Base-by-base conservation (phyloP, 176 grass and related monocot genomes). In the Phragmites australis region DNA sequence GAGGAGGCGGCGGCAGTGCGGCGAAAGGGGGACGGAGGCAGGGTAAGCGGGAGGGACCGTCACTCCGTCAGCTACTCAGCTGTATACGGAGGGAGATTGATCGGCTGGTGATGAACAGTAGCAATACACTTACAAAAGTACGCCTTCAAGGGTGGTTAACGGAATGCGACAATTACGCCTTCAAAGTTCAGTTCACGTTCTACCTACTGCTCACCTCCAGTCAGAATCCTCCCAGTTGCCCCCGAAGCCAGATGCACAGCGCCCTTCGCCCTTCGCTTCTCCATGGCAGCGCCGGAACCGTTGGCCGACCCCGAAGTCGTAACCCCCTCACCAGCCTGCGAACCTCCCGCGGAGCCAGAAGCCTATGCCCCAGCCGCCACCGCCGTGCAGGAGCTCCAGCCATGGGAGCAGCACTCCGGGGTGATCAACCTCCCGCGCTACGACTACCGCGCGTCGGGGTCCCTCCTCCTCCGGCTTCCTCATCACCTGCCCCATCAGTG, bases 401-500 rank as follows among this genome's bases (percentile, higher is more conserved):
- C 92, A 5, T 94, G 95, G 95, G 92, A 94, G 81, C 90, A 98
- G 81, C 95, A 98, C 64, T 76, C 95, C 11, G 74, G 81, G 62
- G 95, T 94, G 39, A 98, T 98, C 62, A 94, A 60, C 58, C 92
- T 98, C 83, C 95, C 95, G 25, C 92, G 92, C 49, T 98, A 90
- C 79, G 95, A 98, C 85, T 98, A 98, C 88, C 76, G 79, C 48
- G 92, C 92, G 0, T 82, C 88, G 10, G 81, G 92, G 59, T 93
- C 92, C 17, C 89, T 98, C 71, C 83, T 94, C 16, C 83, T 89
- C 5, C 77, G 74, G 95, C 3, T 98, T 98, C 78, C 92, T 98
- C 80, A 98, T 98, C 86, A 98, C 95, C 52, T 98, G 95, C 78
- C 95, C 95, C 54, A 98, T 98, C 77, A 94, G 92, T 98, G 48